These are phyloP conservation scores for Ganoderma boninense DNA, from an alignment of 1,284 basidiomycete species.

Conservation along the genomic window DNA sequence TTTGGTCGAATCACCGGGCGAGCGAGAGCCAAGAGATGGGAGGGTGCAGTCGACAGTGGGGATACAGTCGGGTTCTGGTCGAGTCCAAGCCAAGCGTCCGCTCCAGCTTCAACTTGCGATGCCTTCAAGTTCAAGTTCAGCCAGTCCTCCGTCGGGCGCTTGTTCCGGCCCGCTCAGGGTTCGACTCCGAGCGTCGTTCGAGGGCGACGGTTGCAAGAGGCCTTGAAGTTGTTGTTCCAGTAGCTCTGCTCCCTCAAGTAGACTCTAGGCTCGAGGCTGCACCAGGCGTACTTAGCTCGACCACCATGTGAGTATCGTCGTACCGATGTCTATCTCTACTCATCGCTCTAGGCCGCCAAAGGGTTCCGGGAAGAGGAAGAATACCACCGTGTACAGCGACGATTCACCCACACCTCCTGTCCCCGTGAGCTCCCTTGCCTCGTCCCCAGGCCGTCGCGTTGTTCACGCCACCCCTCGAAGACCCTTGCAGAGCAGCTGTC, in stretches of 20 bases:
- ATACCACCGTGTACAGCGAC: constrained; percentile 35
- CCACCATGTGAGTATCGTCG: not conserved
- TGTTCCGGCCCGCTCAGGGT: too few relatives aligned
- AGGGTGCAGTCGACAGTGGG: not conserved
- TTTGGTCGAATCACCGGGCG: not conserved
- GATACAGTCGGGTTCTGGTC: not conserved
- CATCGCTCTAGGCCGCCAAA: constrained; percentile 41
- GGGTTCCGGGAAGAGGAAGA: constrained; percentile 40
- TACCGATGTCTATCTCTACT: constrained; percentile 45
- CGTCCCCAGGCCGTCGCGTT: not conserved
- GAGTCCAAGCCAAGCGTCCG: not conserved
- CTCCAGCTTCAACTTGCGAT: too few relatives aligned
- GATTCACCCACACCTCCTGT: constrained; percentile 42
- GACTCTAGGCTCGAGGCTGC: not conserved
- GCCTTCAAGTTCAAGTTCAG: too few relatives aligned
- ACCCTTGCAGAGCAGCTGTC: constrained; percentile 76
- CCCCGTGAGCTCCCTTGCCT: constrained; percentile 26
- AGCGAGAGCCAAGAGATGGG: not conserved
- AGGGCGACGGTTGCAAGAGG: too few relatives aligned
- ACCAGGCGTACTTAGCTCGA: not conserved
- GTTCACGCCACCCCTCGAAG: constrained; percentile 41
- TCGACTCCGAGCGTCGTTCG: too few relatives aligned
- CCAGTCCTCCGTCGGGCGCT: too few relatives aligned
- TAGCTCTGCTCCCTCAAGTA: not conserved
- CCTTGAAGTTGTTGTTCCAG: not conserved